Base-by-base conservation (phyloP, 2,329 filamentous ascomycete species). In the Trichoderma polysporum region DNA sequence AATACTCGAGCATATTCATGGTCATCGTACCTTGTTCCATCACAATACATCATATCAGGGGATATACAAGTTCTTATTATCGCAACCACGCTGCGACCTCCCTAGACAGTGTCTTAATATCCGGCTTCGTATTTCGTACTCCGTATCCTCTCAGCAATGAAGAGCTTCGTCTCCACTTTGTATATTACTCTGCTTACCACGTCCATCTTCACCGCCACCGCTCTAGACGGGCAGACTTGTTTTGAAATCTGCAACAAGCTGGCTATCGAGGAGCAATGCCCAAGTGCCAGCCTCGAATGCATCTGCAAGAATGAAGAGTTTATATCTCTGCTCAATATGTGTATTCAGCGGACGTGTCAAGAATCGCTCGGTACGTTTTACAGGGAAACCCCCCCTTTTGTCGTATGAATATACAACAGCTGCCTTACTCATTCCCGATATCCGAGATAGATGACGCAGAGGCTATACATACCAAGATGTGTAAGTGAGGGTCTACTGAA, bases 291-390 rank as follows among this genome's bases (percentile, higher is more conserved):
- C 39, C 13, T 22, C 8, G 57, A 49, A n/a, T 67, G 65, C 17
- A 29, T 57, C 29, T 67, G 65, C 57, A 49, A 62, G 35, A 62
- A 67, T 17, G 50, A 67, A 2, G 29, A 62, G 17, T 67, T 67
- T 15, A 56, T 59, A 45, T 56, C 39, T 10, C 22, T 53, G 17
- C 50, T 67, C 47, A 49, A 67, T 25, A 54, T 54, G 57, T 67
- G 65, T 33, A 62, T 62, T 22, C 41, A 61, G 47, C 65, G 58
- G 29, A 61, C 49, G 12, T 67, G 65, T 22, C 57, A 62, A n/a
- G 63, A 66, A 15, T 66, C 63, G 13, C 33, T 66, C 17, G 13
- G 63, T 66, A 45, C 19, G 54, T n/a, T 31, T 13, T 53, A 4
- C 22, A 10, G 27, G 41, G n/a, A 22, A 45, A 19, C 8, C 12